A percentile compares a stretch with the other conserved stretches of the same genome.
Evolutionary conservation across 306 rosid genomes (phyloP).

Genomic region (Aeschynomene evenia): DNA sequence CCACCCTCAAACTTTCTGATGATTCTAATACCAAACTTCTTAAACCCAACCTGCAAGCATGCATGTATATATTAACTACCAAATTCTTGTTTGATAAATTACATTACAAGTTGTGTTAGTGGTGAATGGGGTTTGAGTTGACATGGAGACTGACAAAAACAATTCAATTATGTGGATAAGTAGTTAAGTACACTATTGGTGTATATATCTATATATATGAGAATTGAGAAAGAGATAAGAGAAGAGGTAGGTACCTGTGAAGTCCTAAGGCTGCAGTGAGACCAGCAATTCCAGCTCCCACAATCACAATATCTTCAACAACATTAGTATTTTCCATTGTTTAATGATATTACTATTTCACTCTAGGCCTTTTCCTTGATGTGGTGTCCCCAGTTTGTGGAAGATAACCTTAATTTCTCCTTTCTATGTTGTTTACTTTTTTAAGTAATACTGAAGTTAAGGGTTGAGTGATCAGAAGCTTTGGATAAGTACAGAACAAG

Average conservation of each 20-base stretch:
- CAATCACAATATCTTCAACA: slow-evolving; percentile 63
- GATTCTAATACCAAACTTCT: slow-evolving; percentile 72
- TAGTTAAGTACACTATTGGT: neutral
- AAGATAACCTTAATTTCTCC: neutral
- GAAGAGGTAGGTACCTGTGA: slow-evolving; percentile 31
- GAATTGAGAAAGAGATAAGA: neutral
- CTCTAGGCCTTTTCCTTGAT: neutral
- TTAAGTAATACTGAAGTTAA: neutral
- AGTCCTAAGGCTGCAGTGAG: slow-evolving; percentile 70
- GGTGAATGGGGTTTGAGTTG: too few species aligned
- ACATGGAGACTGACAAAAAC: too few species aligned
- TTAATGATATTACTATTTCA: neutral
- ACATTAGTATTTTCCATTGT: slow-evolving; percentile 33
- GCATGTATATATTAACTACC: neutral
- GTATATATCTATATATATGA: too few species aligned
- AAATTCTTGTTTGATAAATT: neutral
- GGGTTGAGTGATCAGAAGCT: neutral
- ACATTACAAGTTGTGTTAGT: too few species aligned
- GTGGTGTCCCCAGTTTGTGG: neutral
- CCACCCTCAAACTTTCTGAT: slow-evolving; percentile 49
- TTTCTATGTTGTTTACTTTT: neutral
- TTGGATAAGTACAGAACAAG: neutral
- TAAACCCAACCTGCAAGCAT: slow-evolving; percentile 46
- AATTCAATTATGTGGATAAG: neutral
- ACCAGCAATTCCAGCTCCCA: slow-evolving; percentile 84